Conservation (phyloP, 2,329 filamentous ascomycete genomes). For the Raffaelea deltoideospora region DNA sequence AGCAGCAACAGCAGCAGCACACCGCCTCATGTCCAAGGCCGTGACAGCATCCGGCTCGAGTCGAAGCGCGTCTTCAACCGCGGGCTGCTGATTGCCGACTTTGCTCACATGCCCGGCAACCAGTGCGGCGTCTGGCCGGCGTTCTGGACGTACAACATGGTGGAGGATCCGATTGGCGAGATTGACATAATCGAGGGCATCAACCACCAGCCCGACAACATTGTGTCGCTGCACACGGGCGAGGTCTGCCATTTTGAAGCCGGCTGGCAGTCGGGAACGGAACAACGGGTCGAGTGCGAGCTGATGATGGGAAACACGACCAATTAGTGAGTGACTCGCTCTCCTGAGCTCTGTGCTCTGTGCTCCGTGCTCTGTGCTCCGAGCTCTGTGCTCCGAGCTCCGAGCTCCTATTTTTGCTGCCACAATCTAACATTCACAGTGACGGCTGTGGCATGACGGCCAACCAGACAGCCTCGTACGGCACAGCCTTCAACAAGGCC, state of each 20-base stretch:
- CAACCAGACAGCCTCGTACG: slow-evolving; percentile 17
- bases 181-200: slow-evolving; percentile 41
- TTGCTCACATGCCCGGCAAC: slow-evolving; percentile 33
- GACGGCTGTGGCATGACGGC: slow-evolving; percentile 11
- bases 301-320: neutral
- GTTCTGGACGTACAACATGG: slow-evolving; percentile 16
- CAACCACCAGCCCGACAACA: slow-evolving; percentile 25
- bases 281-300: neutral
- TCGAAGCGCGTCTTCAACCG: slow-evolving; percentile 28
- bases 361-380: neutral
- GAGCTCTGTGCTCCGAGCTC: neutral
- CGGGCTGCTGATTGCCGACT: slow-evolving; percentile 30
- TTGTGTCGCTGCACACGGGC: slow-evolving; percentile 32
- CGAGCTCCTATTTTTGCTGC: neutral
- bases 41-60: slow-evolving; percentile 29
- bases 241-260: slow-evolving; percentile 23
- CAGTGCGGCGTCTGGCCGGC: slow-evolving; percentile 35
- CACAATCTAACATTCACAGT: slow-evolving; percentile 1
- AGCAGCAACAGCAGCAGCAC: neutral
- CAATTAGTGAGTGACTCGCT: slow-evolving; percentile 7
- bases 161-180: slow-evolving; percentile 34
- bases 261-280: neutral
- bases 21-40: slow-evolving; percentile 17
- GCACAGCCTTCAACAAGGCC: slow-evolving; percentile 32
- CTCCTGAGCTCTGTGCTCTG: neutral